Conservation (phyloP, 1,284 basidiomycete genomes). For the Ustanciosporium gigantosporum region DNA sequence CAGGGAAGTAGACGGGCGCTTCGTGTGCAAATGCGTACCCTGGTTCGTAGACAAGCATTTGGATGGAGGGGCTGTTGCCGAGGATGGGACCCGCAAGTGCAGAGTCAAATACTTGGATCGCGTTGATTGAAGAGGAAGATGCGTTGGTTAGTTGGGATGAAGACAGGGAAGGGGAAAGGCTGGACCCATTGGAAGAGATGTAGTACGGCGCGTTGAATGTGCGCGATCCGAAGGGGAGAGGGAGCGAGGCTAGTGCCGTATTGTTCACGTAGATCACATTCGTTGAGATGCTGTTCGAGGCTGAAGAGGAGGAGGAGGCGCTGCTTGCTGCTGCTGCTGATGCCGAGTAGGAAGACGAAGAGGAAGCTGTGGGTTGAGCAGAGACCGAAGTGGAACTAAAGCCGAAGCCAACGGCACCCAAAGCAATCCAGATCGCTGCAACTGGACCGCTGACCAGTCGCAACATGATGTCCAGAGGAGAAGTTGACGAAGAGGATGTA, state of each 20-base stretch:
- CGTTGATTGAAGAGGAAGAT: not conserved
- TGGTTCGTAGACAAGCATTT: conserved; percentile 3
- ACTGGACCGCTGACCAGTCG: too few relatives aligned
- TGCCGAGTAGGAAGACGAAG: too few relatives aligned
- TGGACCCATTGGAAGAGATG: not conserved
- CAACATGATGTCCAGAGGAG: too few relatives aligned
- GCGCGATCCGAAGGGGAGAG: not conserved
- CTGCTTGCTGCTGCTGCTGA: not conserved
- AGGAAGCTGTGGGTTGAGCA: too few relatives aligned
- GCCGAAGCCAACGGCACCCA: too few relatives aligned
- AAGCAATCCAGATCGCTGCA: too few relatives aligned
- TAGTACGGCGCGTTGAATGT: not conserved
- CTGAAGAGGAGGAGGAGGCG: not conserved
- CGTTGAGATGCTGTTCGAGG: too few relatives aligned
- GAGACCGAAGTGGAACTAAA: too few relatives aligned
- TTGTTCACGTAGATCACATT: not conserved
- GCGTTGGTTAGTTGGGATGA: too few relatives aligned
- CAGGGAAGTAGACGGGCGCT: conserved; percentile 9
- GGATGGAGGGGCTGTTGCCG: not conserved
- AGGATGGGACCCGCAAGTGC: not conserved
- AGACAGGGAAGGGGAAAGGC: too few relatives aligned
- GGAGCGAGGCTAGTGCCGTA: not conserved
- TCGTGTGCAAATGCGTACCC: conserved; percentile 22
- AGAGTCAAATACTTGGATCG: conserved; percentile 1
- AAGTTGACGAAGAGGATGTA: too few relatives aligned